Evolutionary conservation across 1,139 yeast genomes (phyloP), one percentile per base, ranked within the genome.

Genomic region (Saccharomyces hybrid): DNA sequence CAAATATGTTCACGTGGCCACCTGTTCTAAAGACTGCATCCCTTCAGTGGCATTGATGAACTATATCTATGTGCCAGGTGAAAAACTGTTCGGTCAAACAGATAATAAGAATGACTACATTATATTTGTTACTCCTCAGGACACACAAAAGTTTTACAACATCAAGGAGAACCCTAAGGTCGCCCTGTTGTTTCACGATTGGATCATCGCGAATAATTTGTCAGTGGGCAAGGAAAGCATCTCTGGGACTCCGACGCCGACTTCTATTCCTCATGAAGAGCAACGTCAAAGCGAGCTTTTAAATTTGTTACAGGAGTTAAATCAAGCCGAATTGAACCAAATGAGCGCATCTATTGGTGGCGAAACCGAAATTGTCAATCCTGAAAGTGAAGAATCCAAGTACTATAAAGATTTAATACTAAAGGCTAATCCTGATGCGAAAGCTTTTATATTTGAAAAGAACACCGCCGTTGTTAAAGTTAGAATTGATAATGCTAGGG

Each of bases 11-110:
- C 97, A 90, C 69, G 76, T 90, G 52, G 97, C 91, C 7, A 90
- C 97, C 1, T 80, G 87, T 56, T 72, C 77, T 51, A 70, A 75
- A 27, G 73, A 83, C 52, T 78, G 84, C 55, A 66, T 79, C 34
- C 97, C 97, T 6, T 95, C 90, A 62, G 95, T 89, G 2, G 80
- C 93, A 11, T 77, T 90, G 61, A 90, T 90, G 97, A 90, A 88
- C 70, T 90, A 87, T 68, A 83, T 93, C 3, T 88, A 82, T 61
- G 68, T 83, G 9, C 71, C 75, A 9, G 64, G 73, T 1, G 64
- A 65, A n/a, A 70, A 72, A 25, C 59, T 70, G 49, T 79, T 71
- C 64, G 51, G 55, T 3, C 54, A 49, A 7, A 48, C 72, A 5
- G 63, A 65, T 2, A 69, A 55, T n/a, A 71, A 69, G 5, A 60